phyloP scores from a whole-genome alignment of 1,284 basidiomycete species.

The Stereum hirsutum region DNA sequence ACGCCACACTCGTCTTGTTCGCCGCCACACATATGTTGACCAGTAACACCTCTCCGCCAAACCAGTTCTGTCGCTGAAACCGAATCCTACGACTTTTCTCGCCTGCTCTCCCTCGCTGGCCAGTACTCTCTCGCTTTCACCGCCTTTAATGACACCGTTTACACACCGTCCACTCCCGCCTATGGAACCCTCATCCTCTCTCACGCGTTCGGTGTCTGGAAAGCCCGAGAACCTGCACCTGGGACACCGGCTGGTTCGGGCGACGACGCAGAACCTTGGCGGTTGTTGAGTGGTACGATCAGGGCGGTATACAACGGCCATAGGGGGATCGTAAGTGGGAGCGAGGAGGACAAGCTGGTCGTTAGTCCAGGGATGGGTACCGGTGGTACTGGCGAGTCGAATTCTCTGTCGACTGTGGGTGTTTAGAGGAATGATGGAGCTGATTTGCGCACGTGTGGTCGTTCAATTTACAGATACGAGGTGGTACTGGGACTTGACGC shows the following conservation, averaged over 20 bases:
- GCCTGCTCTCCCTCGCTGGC: conserved; percentile 32
- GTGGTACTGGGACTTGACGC: conserved; percentile 37
- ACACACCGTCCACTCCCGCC: conserved; percentile 14
- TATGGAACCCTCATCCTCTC: conserved; percentile 30
- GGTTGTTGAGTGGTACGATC: conserved; percentile 40
- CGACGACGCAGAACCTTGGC: conserved; percentile 37
- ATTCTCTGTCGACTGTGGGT: conserved; percentile 15
- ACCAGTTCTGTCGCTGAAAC: conserved; percentile 35
- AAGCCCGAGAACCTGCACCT: conserved; percentile 48
- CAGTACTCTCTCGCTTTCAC: conserved; percentile 35
- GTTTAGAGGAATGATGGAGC: background rate
- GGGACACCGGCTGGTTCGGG: conserved; percentile 34
- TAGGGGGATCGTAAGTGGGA: conserved; percentile 18
- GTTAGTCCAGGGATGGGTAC: conserved; percentile 45
- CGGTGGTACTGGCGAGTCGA: conserved; percentile 30
- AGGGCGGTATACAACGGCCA: conserved; percentile 32
- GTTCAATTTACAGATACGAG: conserved; percentile 33
- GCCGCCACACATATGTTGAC: too few species aligned
- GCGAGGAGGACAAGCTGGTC: conserved; percentile 21
- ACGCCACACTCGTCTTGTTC: too few species aligned
- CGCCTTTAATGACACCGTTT: conserved; percentile 30
- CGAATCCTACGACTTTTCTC: conserved; percentile 28
- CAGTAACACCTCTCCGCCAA: too few species aligned
- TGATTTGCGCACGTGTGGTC: too few species aligned
- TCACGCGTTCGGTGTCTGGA: conserved; percentile 32